Percentiles rank a stretch among this genome's conserved stretches.
These are phyloP conservation scores for Gossypium davidsonii DNA, from an alignment of 441 rosid genomes.

Conservation along the genomic window DNA sequence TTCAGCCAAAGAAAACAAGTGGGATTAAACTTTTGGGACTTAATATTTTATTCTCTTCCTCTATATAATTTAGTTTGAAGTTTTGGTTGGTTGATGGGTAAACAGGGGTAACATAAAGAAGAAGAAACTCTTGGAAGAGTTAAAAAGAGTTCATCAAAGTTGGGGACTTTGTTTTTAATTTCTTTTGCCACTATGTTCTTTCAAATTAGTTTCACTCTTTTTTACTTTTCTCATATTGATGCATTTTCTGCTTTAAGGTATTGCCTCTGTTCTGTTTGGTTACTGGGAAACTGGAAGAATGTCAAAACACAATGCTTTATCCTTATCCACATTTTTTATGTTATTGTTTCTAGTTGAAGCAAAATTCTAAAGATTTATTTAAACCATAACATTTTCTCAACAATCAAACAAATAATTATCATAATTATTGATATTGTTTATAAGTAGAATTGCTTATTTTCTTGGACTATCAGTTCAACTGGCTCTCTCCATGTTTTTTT, in stretches of 20 bases:
- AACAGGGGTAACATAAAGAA: background rate
- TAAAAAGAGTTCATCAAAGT: background rate
- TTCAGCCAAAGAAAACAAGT: background rate
- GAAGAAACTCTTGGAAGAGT: background rate
- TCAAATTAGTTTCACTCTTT: background rate
- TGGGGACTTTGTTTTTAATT: background rate
- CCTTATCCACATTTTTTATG: background rate
- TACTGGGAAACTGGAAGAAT: background rate
- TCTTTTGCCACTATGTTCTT: background rate
- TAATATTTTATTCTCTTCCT: background rate
- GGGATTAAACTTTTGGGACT: background rate
- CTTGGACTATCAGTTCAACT: background rate
- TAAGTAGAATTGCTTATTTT: background rate
- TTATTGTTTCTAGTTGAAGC: background rate
- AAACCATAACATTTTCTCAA: background rate
- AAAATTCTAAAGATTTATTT: too few species aligned
- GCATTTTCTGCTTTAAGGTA: background rate
- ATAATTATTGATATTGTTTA: background rate
- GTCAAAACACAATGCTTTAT: background rate
- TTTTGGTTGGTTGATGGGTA: background rate
- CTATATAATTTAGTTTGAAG: background rate
- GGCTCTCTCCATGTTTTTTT: background rate
- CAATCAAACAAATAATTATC: background rate
- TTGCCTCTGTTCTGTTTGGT: background rate
- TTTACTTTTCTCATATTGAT: background rate